Evolutionary conservation across 139 green algal species (phyloP).

Genomic region (Diplosphaera chodatii): DNA sequence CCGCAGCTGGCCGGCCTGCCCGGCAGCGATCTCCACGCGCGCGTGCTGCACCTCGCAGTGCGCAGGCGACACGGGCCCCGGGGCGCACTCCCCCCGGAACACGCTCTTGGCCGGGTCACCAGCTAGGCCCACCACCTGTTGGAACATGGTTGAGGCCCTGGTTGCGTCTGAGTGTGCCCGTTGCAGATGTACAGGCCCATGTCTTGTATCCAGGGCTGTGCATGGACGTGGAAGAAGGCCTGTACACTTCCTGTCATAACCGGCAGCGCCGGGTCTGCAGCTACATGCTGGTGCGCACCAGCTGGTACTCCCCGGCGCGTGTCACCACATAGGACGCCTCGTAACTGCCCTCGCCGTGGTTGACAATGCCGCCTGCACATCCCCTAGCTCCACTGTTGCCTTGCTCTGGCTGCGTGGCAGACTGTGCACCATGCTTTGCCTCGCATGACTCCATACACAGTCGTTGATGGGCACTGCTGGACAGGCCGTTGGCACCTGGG

Average conservation of each 20-base stretch:
- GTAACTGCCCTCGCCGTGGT: not conserved
- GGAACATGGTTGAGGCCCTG: not conserved
- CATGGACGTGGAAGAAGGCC: no score
- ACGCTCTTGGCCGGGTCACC: not conserved
- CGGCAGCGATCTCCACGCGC: not conserved
- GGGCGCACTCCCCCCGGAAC: conserved; percentile 1
- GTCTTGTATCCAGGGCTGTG: no score
- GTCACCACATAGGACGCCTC: conserved; percentile 1
- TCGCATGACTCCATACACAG: no score
- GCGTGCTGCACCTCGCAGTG: conserved; percentile 4
- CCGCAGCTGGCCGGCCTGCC: conserved; percentile 1
- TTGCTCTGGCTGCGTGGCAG: no score
- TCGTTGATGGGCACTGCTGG: no score
- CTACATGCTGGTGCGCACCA: no score
- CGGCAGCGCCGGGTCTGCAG: no score
- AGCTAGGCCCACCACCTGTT: not conserved
- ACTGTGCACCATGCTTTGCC: no score
- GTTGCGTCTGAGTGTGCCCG: no score
- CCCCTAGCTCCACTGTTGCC: no score
- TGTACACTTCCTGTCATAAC: no score
- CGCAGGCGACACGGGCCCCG: not conserved
- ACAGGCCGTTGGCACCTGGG: not conserved
- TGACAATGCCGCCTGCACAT: not conserved
- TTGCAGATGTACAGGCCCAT: no score
- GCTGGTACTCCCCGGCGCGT: not conserved